Conservation (phyloP, 805 yeast genomes). For the Sungouiella thailandica region DNA sequence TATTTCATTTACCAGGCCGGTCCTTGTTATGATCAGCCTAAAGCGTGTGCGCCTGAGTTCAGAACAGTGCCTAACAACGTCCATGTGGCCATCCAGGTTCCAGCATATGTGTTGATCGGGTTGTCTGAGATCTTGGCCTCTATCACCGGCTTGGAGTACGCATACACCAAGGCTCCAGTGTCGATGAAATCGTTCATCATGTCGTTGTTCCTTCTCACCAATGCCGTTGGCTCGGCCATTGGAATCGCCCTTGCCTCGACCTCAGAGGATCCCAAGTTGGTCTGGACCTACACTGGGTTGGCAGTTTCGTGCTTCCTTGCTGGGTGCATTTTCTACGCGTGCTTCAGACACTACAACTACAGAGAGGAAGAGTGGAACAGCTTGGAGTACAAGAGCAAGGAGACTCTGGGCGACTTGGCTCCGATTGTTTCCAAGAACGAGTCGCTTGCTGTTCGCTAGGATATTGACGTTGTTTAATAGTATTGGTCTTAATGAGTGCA, state of each 20-base stretch:
- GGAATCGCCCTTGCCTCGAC: conserved; percentile 47
- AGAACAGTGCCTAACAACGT: conserved; percentile 6
- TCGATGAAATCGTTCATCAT: conserved; percentile 14
- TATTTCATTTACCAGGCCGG: conserved; percentile 11
- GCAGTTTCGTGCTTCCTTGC: not conserved
- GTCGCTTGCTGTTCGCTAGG: not conserved
- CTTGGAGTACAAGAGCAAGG: not conserved
- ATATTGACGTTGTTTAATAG: too few relatives aligned
- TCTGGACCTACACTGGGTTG: conserved; percentile 1
- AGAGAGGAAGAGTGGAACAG: not conserved
- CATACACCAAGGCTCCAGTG: conserved; percentile 14
- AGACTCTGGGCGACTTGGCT: not conserved
- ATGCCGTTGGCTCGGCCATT: conserved; percentile 69
- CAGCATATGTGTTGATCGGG: conserved; percentile 5
- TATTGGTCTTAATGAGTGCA: too few relatives aligned
- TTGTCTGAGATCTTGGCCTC: conserved; percentile 3
- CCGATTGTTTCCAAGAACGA: not conserved
- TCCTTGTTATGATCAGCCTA: conserved; percentile 7
- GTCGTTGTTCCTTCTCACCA: conserved; percentile 56
- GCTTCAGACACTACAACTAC: conserved; percentile 1
- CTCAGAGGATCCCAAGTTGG: conserved; percentile 1
- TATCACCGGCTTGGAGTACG: conserved; percentile 15
- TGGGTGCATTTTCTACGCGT: not conserved
- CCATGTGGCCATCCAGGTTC: conserved; percentile 9
- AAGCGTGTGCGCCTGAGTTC: conserved; percentile 16